phyloP scores from a whole-genome alignment of 495 filamentous ascomycete genomes.

The Podospora fimiseda region DNA sequence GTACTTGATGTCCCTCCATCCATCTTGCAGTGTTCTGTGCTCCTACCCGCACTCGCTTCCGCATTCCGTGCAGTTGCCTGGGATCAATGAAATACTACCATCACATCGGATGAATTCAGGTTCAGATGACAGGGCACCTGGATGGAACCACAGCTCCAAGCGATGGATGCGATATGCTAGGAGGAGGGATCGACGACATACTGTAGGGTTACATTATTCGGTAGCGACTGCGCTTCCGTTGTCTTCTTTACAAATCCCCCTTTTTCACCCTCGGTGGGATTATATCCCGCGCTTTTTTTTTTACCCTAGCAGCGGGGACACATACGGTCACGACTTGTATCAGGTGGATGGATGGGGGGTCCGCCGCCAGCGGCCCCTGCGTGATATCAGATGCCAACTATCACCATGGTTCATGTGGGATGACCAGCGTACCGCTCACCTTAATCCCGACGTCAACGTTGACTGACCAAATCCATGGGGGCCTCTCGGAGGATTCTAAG shows the following conservation, averaged over 20 bases:
- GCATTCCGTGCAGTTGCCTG: conserved; percentile 3
- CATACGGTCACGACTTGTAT: background rate
- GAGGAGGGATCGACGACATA: background rate
- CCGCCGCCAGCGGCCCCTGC: conserved; percentile 4
- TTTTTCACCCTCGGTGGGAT: background rate
- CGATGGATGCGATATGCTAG: background rate
- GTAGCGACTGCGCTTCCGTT: conserved; percentile 9
- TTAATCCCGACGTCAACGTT: too few relatives aligned
- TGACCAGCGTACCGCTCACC: too few relatives aligned
- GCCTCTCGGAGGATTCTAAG: background rate
- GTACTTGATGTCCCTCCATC: too few relatives aligned
- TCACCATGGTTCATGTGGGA: background rate
- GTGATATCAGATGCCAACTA: background rate
- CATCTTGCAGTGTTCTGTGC: background rate
- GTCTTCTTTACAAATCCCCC: background rate
- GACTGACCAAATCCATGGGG: background rate
- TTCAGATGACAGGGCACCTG: background rate
- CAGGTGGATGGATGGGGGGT: background rate
- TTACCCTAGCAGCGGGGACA: background rate
- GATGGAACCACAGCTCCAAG: background rate
- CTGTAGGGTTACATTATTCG: conserved; percentile 5
- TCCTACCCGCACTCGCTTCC: conserved; percentile 6
- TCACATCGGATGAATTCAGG: background rate
- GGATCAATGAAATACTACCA: background rate
- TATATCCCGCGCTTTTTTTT: conserved; percentile 3